Base-by-base conservation (phyloP, 805 yeast species). In the Candida vartiovaarae region DNA sequence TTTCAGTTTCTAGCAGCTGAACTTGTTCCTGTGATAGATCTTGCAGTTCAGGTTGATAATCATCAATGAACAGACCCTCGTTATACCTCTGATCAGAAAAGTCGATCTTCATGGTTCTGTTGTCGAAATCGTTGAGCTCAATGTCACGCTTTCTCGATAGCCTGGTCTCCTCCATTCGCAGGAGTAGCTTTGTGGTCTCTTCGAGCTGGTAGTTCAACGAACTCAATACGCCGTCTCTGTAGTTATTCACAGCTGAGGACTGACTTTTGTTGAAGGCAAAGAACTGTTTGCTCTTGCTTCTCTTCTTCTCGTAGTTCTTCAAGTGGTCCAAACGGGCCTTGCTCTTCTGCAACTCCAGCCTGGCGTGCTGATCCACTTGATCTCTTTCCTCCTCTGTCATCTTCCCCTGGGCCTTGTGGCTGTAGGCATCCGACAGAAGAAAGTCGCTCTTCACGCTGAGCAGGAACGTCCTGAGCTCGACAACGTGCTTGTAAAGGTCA, bases 1-100 rank as follows among this genome's bases (percentile, higher is more conserved):
- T 84, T 55, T 84, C 93, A 20, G 64, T 61, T 44, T 76, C 73
- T 29, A 82, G 62, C 40, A 74, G 66, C 52, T 77, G 80, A 11
- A 82, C 51, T 55, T 82, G 88, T 46, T 76, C 77, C 43, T 73
- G 77, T 24, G 56, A 46, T 32, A 45, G 49, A 38, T 47, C 49
- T 42, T 54, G 36, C 41, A 20, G 67, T 46, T 42, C 39, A 31
- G 23, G 41, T 49, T 31, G 52, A 42, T 41, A 31, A 33, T 36
- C 30, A n/a, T 46, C 39, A 27, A 34, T 34, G 25, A 34, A 36
- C n/a, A 23, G 35, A 10, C 24, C 26, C 6, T 23, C 38, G 35
- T 40, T 46, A 46, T 35, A 53, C 27, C 39, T 49, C 28, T 36
- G 39, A 29, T 36, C 40, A 61, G 61, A 47, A 54, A 44, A 42